Percentiles rank a stretch among this genome's conserved stretches.
Conservation (phyloP, 2,329 filamentous ascomycete species). For the Xylaria sp. region DNA sequence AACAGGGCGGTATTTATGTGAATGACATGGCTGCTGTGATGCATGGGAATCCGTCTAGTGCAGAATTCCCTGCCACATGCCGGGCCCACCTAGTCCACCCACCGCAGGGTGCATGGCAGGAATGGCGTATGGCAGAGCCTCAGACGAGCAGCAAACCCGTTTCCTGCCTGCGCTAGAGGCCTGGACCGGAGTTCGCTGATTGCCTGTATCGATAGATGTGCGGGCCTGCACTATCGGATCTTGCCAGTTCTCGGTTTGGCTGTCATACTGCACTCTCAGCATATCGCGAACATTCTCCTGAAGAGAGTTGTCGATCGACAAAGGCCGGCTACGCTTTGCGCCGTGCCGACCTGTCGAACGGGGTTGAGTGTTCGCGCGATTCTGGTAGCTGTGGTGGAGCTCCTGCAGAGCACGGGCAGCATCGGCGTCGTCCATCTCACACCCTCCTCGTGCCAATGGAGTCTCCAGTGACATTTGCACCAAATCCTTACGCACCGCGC, state of each 20-base stretch:
- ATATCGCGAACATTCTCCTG: conserved; percentile 71
- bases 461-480: conserved; percentile 53
- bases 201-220: conserved; percentile 25
- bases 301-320: conserved; percentile 60
- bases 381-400: conserved; percentile 59
- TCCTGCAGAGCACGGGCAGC: conserved; percentile 63
- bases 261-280: conserved; percentile 43
- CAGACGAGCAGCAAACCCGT: conserved; percentile 67
- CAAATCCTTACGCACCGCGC: conserved; percentile 55
- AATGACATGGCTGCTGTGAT: conserved; percentile 16
- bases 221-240: conserved; percentile 45
- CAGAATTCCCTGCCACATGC: conserved; percentile 70
- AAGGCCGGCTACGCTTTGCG: conserved; percentile 62
- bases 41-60: conserved; percentile 43
- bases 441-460: conserved; percentile 48
- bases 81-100: conserved; percentile 56
- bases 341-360: conserved; percentile 44
- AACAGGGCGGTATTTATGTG: conserved; percentile 30
- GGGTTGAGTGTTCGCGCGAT: conserved; percentile 35
- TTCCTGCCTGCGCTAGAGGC: conserved; percentile 58
- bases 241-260: conserved; percentile 41
- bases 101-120: conserved; percentile 52
- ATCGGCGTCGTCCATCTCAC: conserved; percentile 54
- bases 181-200: conserved; percentile 32
- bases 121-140: conserved; percentile 54